These are phyloP conservation scores for Bipolaris bicolor DNA, from an alignment of 2,329 filamentous ascomycete species.

Conservation along the genomic window DNA sequence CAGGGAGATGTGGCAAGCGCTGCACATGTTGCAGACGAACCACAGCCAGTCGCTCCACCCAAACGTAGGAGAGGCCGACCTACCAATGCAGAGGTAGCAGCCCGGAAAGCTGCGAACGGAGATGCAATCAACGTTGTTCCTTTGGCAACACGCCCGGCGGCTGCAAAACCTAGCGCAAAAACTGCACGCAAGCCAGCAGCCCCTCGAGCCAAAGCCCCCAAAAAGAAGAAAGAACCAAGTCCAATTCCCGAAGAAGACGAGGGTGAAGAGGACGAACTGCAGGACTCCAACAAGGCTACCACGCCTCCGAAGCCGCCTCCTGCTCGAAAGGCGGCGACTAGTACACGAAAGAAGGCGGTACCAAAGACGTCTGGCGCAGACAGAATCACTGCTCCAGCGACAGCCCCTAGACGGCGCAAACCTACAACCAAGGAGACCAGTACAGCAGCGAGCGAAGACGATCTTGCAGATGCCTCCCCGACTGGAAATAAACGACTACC, in stretches of 20 bases:
- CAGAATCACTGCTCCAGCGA: conserved; percentile 17
- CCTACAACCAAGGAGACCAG: conserved; percentile 9
- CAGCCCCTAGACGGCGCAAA: conserved; percentile 27
- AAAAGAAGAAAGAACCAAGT: conserved; percentile 19
- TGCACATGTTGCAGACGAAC: conserved; percentile 17
- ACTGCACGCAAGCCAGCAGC: conserved; percentile 23
- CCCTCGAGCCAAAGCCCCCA: conserved; percentile 14
- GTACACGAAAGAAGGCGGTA: conserved; percentile 12
- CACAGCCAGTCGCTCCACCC: conserved; percentile 22
- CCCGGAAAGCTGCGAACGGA: conserved; percentile 17
- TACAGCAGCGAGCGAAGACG: conserved; percentile 33
- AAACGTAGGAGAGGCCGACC: conserved; percentile 26
- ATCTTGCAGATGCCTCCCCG: conserved; percentile 19
- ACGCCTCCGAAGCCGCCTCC: conserved; percentile 18
- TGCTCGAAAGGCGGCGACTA: conserved; percentile 14
- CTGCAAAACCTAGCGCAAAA: conserved; percentile 16
- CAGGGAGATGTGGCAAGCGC: conserved; percentile 15
- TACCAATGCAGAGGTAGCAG: conserved; percentile 25
- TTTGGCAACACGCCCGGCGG: conserved; percentile 21
- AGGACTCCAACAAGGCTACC: neutral
- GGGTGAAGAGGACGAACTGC: conserved; percentile 11
- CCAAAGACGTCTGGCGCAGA: conserved; percentile 9
- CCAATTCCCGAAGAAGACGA: conserved; percentile 15
- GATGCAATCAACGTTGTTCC: conserved; percentile 19
- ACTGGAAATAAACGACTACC: conserved; percentile 24